Evolutionary conservation across 2,329 filamentous ascomycete genomes (phyloP).

Genomic region (Stachybotrys chartarum): DNA sequence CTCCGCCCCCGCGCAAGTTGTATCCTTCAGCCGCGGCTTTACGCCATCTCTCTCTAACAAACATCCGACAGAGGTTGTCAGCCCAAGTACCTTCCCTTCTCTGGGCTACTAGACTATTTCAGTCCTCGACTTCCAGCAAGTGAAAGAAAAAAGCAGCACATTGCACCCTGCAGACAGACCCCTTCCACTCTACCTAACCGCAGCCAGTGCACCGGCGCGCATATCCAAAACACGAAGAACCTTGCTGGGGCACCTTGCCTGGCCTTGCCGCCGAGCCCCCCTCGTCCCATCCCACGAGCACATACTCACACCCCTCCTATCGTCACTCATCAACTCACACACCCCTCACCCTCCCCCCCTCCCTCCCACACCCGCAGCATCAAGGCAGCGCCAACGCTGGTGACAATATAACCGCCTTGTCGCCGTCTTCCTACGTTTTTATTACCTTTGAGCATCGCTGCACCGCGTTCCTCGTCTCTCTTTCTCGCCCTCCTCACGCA

Average conservation of each 20-base stretch:
- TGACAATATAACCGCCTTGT: not conserved
- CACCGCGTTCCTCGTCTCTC: not conserved
- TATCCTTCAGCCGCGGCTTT: too few species aligned
- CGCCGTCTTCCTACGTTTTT: not conserved
- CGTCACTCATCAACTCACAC: not conserved
- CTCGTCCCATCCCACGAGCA: not conserved
- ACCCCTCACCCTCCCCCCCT: not conserved
- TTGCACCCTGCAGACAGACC: not conserved
- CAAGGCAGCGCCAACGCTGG: not conserved
- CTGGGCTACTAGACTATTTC: too few species aligned
- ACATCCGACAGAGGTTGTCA: too few species aligned
- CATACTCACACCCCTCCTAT: not conserved
- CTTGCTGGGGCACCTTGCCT: not conserved
- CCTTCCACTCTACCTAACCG: not conserved
- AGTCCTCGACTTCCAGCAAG: too few species aligned
- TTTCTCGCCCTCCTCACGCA: not conserved
- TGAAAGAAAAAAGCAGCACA: too few species aligned
- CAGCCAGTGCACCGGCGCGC: not conserved
- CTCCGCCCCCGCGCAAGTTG: too few species aligned
- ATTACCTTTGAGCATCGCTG: not conserved
- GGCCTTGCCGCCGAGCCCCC: constrained; percentile 1
- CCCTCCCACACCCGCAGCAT: not conserved
- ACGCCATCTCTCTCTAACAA: too few species aligned
- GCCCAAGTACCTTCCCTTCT: too few species aligned
- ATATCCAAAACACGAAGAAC: not conserved